These are phyloP conservation scores for Aspergillus sp. DNA, from an alignment of 2,329 filamentous ascomycete genomes.

Conservation along the genomic window DNA sequence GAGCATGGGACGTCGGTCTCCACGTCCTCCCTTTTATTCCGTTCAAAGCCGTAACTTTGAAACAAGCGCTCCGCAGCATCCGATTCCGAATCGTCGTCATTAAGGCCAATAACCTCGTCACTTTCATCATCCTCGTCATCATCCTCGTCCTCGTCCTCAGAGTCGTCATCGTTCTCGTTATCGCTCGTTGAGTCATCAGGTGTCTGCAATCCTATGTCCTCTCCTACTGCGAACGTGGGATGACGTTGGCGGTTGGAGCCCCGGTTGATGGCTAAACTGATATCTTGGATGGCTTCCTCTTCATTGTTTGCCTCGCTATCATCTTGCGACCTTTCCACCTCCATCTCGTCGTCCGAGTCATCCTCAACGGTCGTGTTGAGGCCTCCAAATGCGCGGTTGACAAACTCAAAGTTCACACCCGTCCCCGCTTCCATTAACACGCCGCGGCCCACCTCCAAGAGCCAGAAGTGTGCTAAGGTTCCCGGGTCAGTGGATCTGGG, in stretches of 20 bases:
- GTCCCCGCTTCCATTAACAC: constrained; percentile 58
- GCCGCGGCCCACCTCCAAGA: constrained; percentile 58
- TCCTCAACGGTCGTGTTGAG: constrained; percentile 47
- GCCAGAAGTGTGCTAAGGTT: constrained; percentile 55
- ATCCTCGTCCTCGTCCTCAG: constrained; percentile 24
- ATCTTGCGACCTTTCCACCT: constrained; percentile 48
- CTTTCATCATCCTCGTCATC: constrained; percentile 8
- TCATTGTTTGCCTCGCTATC: constrained; percentile 50
- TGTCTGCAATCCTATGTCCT: constrained; percentile 25
- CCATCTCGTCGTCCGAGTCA: constrained; percentile 35
- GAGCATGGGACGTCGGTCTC: constrained; percentile 56
- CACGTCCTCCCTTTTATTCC: constrained; percentile 51
- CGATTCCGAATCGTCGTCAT: constrained; percentile 15
- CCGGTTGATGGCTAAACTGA: constrained; percentile 9
- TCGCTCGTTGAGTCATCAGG: constrained; percentile 21
- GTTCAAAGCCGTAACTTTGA: constrained; percentile 51
- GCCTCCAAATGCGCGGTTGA: constrained; percentile 63
- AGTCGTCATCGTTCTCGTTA: constrained; percentile 10
- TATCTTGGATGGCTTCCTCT: constrained; percentile 41
- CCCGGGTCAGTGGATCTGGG: constrained; percentile 35
- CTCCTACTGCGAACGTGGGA: neutral
- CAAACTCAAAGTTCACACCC: constrained; percentile 56
- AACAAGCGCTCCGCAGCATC: constrained; percentile 43
- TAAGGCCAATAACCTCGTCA: constrained; percentile 5
- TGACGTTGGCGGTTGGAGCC: neutral